Conservation (phyloP, 1,284 basidiomycete genomes). For the Malassezia arunalokei region DNA sequence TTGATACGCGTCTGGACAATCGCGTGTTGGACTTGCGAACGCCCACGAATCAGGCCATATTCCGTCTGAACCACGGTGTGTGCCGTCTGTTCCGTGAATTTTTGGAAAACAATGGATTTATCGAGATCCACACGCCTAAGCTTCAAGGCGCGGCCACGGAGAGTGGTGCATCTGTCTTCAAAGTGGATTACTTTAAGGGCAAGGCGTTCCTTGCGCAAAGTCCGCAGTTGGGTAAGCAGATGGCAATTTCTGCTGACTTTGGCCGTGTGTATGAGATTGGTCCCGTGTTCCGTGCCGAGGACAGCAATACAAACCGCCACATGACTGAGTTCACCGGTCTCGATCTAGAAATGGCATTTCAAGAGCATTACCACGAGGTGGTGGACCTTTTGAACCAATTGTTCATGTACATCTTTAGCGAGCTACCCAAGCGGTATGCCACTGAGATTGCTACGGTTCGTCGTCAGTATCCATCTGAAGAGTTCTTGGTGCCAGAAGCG, state of each 20-base stretch:
- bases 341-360: constrained; percentile 96
- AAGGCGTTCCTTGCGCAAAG: constrained; percentile 87
- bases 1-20: constrained; percentile 85
- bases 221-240: constrained; percentile 95
- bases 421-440: constrained; percentile 55
- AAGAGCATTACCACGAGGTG: constrained; percentile 88
- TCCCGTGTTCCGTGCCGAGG: constrained; percentile 86
- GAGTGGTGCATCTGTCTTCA: constrained; percentile 91
- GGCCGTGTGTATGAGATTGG: constrained; percentile 96
- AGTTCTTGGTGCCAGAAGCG: constrained; percentile 41
- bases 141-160: constrained; percentile 94
- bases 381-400: constrained; percentile 41
- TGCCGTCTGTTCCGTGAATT: constrained; percentile 78
- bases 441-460: constrained; percentile 69
- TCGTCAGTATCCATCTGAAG: constrained; percentile 72
- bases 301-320: constrained; percentile 93
- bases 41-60: constrained; percentile 89
- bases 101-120: constrained; percentile 64
- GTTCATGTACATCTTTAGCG: constrained; percentile 44
- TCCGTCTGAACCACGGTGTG: constrained; percentile 78
- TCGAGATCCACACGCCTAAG: constrained; percentile 95
- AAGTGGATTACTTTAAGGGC: constrained; percentile 96
- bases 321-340: constrained; percentile 97
- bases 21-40: constrained; percentile 88
- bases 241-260: constrained; percentile 97